Conservation (phyloP, 2,329 filamentous ascomycete genomes). For the Phyllosticta citriasiana region DNA sequence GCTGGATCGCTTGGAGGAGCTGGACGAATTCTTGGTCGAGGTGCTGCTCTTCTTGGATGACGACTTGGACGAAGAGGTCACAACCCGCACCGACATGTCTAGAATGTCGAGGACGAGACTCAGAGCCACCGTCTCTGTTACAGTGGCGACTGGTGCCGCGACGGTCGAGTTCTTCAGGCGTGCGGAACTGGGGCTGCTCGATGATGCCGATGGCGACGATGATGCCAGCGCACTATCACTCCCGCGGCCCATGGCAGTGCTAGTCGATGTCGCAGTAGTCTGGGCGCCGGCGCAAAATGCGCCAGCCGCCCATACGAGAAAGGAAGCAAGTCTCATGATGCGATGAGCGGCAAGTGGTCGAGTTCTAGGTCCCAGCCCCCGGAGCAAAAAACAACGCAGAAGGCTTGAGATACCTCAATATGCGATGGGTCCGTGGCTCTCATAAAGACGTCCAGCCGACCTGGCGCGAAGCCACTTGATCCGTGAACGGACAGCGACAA, state of each 20-base stretch:
- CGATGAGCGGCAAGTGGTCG: background rate
- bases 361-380: background rate
- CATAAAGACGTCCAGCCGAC: background rate
- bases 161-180: background rate
- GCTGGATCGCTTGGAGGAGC: background rate
- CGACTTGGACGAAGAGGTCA: background rate
- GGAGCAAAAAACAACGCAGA: background rate
- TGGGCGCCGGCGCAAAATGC: background rate
- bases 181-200: background rate
- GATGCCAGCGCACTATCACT: background rate
- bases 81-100: constrained; percentile 1
- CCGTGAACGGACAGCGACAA: background rate
- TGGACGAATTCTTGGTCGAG: background rate
- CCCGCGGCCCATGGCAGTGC: background rate
- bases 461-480: background rate
- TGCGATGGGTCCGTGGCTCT: background rate
- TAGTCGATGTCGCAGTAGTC: background rate
- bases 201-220: background rate
- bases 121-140: constrained; percentile 6
- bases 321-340: background rate
- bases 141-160: background rate
- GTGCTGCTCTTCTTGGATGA: background rate
- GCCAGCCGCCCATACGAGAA: background rate
- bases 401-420: background rate
- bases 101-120: constrained; percentile 9